Conservation (phyloP, 768 basidiomycete genomes). For the Kwoniella mangroviensis region DNA sequence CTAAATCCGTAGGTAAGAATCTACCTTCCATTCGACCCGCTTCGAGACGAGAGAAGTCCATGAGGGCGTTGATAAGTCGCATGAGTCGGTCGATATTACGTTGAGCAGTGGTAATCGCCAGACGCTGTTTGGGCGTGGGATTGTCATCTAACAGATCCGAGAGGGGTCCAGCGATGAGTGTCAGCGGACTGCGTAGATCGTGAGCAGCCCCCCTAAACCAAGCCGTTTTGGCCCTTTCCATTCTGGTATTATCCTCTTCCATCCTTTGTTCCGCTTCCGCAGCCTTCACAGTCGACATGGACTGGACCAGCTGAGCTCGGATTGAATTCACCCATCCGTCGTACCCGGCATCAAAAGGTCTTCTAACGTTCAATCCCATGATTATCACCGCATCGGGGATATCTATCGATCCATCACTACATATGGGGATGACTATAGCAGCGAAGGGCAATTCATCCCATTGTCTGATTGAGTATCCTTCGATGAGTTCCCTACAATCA, state of each 20-base stretch:
- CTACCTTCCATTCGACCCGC: constrained; percentile 52
- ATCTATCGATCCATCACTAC: constrained; percentile 42
- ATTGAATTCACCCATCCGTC: constrained; percentile 47
- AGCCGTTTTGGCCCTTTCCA: constrained; percentile 51
- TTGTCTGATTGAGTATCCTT: constrained; percentile 42
- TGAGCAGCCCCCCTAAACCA: constrained; percentile 55
- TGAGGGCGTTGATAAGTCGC: constrained; percentile 58
- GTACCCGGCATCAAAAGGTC: constrained; percentile 50
- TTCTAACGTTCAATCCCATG: constrained; percentile 50
- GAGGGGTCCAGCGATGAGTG: constrained; percentile 50
- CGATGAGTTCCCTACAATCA: constrained; percentile 42
- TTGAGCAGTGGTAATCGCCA: constrained; percentile 36
- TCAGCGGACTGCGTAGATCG: constrained; percentile 51
- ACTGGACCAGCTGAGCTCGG: constrained; percentile 42
- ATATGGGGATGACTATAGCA: constrained; percentile 53
- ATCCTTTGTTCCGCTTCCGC: constrained; percentile 35
- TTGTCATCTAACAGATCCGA: constrained; percentile 43
- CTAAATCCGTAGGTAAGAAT: constrained; percentile 55
- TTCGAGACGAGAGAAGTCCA: constrained; percentile 60
- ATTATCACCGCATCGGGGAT: constrained; percentile 49
- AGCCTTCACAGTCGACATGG: constrained; percentile 39
- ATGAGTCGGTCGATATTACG: constrained; percentile 57
- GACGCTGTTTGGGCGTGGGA: constrained; percentile 27
- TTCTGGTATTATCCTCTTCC: constrained; percentile 31
- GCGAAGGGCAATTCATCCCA: constrained; percentile 53